Evolutionary conservation across 805 yeast genomes (phyloP).

Genomic region (Dipodascopsis tothii): DNA sequence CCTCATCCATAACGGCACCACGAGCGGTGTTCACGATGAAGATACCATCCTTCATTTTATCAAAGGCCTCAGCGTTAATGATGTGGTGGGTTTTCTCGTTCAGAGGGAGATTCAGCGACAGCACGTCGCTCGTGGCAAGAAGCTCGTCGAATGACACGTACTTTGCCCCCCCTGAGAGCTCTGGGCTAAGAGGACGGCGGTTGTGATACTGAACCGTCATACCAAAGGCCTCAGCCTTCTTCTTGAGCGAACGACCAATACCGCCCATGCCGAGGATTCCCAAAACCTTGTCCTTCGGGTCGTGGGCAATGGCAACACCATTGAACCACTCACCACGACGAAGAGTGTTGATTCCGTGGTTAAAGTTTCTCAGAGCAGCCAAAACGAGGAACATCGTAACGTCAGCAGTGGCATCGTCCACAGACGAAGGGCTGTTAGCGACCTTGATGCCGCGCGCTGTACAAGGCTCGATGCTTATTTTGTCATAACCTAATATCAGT

Average conservation of each 20-base stretch:
- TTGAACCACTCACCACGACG: slow-evolving; percentile 54
- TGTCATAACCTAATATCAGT: slow-evolving; percentile 43
- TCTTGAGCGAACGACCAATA: slow-evolving; percentile 73
- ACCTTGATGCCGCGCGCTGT: slow-evolving; percentile 49
- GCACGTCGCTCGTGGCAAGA: slow-evolving; percentile 53
- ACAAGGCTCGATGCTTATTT: slow-evolving; percentile 52
- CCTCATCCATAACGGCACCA: slow-evolving; percentile 68
- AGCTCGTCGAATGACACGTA: slow-evolving; percentile 68
- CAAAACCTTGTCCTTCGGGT: slow-evolving; percentile 65
- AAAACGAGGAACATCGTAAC: slow-evolving; percentile 57
- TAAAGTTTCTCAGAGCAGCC: slow-evolving; percentile 62
- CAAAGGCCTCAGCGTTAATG: slow-evolving; percentile 51
- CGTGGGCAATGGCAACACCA: slow-evolving; percentile 60
- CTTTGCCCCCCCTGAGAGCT: slow-evolving; percentile 60
- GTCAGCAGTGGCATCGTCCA: slow-evolving; percentile 65
- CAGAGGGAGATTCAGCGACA: slow-evolving; percentile 71
- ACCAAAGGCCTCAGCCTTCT: slow-evolving; percentile 68
- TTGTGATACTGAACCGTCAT: slow-evolving; percentile 70
- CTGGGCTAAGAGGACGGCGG: slow-evolving; percentile 51
- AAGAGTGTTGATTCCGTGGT: slow-evolving; percentile 47
- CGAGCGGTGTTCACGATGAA: slow-evolving; percentile 78
- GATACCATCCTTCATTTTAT: slow-evolving; percentile 71
- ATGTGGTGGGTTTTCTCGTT: slow-evolving; percentile 64
- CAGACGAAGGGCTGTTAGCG: slow-evolving; percentile 56
- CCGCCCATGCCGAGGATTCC: slow-evolving; percentile 88